Evolutionary conservation across 2,329 filamentous ascomycete species (phyloP).

Genomic region (Epicoccum sorghinum): DNA sequence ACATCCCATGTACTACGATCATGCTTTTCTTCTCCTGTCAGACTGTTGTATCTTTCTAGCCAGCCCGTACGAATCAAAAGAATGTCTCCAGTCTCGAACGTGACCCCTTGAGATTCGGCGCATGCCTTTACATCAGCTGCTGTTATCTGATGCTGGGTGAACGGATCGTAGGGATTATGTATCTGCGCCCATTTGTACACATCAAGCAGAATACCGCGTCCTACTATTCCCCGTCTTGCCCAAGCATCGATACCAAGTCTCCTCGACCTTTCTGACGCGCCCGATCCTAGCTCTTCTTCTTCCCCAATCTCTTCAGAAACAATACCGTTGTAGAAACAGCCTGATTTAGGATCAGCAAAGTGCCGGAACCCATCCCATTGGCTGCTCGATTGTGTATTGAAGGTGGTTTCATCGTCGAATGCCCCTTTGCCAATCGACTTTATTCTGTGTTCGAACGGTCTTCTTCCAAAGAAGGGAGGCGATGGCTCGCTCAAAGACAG

Average conservation of each 20-base stretch:
- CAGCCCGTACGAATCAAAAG: slow-evolving; percentile 40
- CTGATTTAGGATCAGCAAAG: slow-evolving; percentile 36
- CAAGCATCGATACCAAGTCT: slow-evolving; percentile 49
- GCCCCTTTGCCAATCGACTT: slow-evolving; percentile 23
- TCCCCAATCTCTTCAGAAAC: slow-evolving; percentile 33
- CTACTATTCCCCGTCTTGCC: slow-evolving; percentile 62
- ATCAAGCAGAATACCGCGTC: slow-evolving; percentile 61
- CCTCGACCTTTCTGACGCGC: slow-evolving; percentile 20
- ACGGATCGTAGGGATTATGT: slow-evolving; percentile 29
- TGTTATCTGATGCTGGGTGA: slow-evolving; percentile 27
- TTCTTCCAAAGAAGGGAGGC: slow-evolving; percentile 62
- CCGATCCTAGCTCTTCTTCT: slow-evolving; percentile 21
- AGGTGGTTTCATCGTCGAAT: slow-evolving; percentile 37
- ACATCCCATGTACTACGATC: slow-evolving; percentile 15
- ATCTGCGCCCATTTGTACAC: slow-evolving; percentile 47
- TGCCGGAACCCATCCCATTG: slow-evolving; percentile 48
- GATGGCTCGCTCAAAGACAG: slow-evolving; percentile 63
- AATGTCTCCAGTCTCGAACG: slow-evolving; percentile 38
- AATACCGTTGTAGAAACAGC: slow-evolving; percentile 41
- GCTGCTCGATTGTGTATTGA: slow-evolving; percentile 44
- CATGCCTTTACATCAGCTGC: slow-evolving; percentile 25
- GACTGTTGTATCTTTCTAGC: slow-evolving; percentile 20
- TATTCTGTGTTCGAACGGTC: slow-evolving; percentile 55
- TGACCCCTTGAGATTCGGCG: slow-evolving; percentile 22
- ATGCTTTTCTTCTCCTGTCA: slow-evolving; percentile 14